Percentiles rank a stretch among this genome's conserved stretches.
These are phyloP conservation scores for Sugiyamaella japonica DNA, from an alignment of 1,139 yeast genomes.

Conservation along the genomic window DNA sequence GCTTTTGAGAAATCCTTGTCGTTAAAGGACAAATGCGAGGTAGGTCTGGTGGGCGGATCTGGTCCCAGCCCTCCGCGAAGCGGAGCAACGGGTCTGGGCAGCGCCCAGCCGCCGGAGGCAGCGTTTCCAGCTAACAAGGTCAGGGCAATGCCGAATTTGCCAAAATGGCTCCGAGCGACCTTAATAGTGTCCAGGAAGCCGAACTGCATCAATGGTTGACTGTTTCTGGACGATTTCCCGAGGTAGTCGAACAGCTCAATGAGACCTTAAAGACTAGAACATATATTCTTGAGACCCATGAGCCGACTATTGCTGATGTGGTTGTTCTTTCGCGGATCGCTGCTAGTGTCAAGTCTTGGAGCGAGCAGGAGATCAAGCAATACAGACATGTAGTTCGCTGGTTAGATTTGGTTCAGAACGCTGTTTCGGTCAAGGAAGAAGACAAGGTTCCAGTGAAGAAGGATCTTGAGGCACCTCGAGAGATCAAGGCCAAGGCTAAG, in stretches of 20 bases:
- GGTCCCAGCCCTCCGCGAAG: too few relatives aligned
- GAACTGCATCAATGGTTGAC: slow-evolving; percentile 79
- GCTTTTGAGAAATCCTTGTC: slow-evolving; percentile 32
- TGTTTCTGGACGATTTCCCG: slow-evolving; percentile 62
- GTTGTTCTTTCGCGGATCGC: slow-evolving; percentile 63
- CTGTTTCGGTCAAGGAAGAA: slow-evolving; percentile 52
- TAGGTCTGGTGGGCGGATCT: slow-evolving; percentile 3
- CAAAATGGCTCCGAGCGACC: slow-evolving; percentile 29
- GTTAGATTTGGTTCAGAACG: slow-evolving; percentile 81
- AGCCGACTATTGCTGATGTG: slow-evolving; percentile 67
- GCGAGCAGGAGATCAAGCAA: slow-evolving; percentile 54
- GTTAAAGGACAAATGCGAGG: slow-evolving; percentile 29
- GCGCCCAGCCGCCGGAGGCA: slow-evolving; percentile 9
- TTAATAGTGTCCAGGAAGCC: slow-evolving; percentile 55
- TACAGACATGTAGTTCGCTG: slow-evolving; percentile 88
- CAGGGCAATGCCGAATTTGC: slow-evolving; percentile 30
- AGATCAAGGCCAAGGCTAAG: slow-evolving; percentile 62
- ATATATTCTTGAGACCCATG: slow-evolving; percentile 61
- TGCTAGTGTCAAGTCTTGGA: slow-evolving; percentile 60
- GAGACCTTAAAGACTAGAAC: slow-evolving; percentile 67
- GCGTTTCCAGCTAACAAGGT: slow-evolving; percentile 10
- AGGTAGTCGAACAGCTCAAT: slow-evolving; percentile 58
- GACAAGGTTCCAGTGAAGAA: slow-evolving; percentile 57
- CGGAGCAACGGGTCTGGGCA: slow-evolving; percentile 4
- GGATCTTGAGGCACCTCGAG: slow-evolving; percentile 67